A percentile compares a stretch with the other conserved stretches of the same genome.
Conservation (phyloP, 192 early-diverging fungal species). For the Backusella australiensis region DNA sequence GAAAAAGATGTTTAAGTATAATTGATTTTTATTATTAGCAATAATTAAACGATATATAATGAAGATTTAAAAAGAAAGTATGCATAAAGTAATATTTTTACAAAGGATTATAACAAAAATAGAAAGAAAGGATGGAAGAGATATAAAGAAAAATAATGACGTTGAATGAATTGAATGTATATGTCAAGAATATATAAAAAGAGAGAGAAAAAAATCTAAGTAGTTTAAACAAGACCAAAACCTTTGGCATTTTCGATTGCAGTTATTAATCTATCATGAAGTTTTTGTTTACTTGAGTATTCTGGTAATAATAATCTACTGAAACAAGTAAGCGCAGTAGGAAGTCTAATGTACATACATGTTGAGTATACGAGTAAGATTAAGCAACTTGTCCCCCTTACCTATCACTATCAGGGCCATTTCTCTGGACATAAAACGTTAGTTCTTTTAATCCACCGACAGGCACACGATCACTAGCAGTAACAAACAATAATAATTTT, state of each 20-base stretch:
- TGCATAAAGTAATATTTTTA: background rate
- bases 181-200: background rate
- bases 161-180: background rate
- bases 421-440: conserved; percentile 93
- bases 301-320: conserved; percentile 85
- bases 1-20: background rate
- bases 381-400: background rate
- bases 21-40: background rate
- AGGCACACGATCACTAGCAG: conserved; percentile 87
- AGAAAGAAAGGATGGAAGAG: too few relatives aligned
- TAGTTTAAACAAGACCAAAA: conserved; percentile 84
- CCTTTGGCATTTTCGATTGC: conserved; percentile 92
- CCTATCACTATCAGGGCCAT: conserved; percentile 83
- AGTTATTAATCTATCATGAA: conserved; percentile 72
- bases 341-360: conserved; percentile 49
- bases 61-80: background rate
- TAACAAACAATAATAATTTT: conserved; percentile 85
- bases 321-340: conserved; percentile 92
- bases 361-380: background rate
- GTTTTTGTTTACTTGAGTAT: conserved; percentile 68
- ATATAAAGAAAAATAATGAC: background rate
- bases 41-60: background rate
- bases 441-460: conserved; percentile 75
- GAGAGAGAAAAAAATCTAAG: background rate
- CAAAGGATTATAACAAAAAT: background rate